Evolutionary conservation across 2,329 filamentous ascomycete species (phyloP).

Genomic region (Fusarium abutilonis): DNA sequence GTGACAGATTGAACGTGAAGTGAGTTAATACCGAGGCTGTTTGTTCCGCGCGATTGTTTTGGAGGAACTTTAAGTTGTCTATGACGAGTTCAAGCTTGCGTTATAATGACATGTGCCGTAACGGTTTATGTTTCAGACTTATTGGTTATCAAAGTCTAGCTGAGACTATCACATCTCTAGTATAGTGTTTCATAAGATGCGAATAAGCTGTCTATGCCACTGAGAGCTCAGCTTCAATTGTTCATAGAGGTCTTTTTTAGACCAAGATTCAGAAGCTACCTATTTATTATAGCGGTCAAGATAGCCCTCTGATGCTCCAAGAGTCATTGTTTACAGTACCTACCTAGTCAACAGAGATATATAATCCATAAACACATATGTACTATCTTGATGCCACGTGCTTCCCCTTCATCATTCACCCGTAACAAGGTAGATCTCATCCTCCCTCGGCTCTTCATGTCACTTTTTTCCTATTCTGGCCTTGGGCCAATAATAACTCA

Average conservation of each 20-base stretch:
- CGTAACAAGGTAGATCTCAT: slow-evolving; percentile 5
- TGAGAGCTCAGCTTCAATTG: not conserved
- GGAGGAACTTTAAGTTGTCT: slow-evolving; percentile 22
- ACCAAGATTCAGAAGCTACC: not conserved
- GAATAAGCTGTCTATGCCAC: not conserved
- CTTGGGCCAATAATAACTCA: slow-evolving; percentile 22
- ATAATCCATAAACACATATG: not conserved
- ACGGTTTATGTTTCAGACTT: slow-evolving; percentile 20
- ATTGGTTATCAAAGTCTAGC: not conserved
- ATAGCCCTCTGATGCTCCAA: not conserved
- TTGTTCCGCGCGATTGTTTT: slow-evolving; percentile 22
- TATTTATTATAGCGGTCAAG: not conserved
- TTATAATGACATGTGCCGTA: slow-evolving; percentile 5
- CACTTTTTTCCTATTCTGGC: not conserved
- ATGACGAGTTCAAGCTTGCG: slow-evolving; percentile 32
- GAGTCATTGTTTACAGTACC: too few relatives aligned
- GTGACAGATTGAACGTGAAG: slow-evolving; percentile 1
- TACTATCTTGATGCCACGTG: slow-evolving; percentile 10
- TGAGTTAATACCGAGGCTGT: slow-evolving; percentile 11
- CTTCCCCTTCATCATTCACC: slow-evolving; percentile 12
- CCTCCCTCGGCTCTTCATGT: slow-evolving; percentile 11
- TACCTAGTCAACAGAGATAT: not conserved
- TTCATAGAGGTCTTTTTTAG: not conserved
- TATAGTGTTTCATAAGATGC: not conserved
- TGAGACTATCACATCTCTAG: slow-evolving; percentile 4